Percentiles rank a stretch among this genome's conserved stretches.
These are phyloP conservation scores for Lipomyces chichibuensis DNA, from an alignment of 805 yeast genomes.

Conservation along the genomic window DNA sequence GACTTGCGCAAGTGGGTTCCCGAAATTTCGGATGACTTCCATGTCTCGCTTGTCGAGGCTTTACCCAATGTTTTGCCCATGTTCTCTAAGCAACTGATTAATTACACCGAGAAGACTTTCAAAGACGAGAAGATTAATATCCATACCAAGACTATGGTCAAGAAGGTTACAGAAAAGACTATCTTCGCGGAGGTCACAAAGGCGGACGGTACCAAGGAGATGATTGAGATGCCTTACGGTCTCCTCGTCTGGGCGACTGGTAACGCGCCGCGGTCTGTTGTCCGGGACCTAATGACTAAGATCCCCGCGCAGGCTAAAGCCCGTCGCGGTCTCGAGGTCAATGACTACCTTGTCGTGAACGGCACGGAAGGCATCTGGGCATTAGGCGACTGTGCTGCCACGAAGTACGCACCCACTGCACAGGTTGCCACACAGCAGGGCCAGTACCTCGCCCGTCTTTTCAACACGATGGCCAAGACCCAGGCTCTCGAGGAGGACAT, in stretches of 20 bases:
- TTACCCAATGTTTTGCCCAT: conserved; percentile 77
- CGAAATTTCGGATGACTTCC: conserved; percentile 75
- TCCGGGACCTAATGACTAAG: conserved; percentile 64
- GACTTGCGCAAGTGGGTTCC: conserved; percentile 91
- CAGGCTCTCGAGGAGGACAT: conserved; percentile 46
- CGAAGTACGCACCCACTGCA: conserved; percentile 93
- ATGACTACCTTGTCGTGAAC: conserved; percentile 77
- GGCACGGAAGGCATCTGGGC: conserved; percentile 86
- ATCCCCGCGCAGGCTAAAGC: conserved; percentile 75
- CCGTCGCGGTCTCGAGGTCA: conserved; percentile 85
- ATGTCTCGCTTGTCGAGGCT: conserved; percentile 86
- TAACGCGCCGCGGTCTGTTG: conserved; percentile 81
- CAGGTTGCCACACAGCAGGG: conserved; percentile 98
- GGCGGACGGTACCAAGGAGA: conserved; percentile 66
- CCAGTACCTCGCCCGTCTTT: conserved; percentile 70
- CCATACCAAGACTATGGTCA: conserved; percentile 84
- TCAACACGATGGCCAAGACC: conserved; percentile 48
- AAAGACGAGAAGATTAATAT: conserved; percentile 68
- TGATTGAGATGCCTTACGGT: conserved; percentile 80
- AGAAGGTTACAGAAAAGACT: conserved; percentile 71
- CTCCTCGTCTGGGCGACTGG: conserved; percentile 97
- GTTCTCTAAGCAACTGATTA: conserved; percentile 49
- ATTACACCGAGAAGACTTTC: conserved; percentile 80
- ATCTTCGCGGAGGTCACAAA: conserved; percentile 72
- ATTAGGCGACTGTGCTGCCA: conserved; percentile 89